phyloP scores from a whole-genome alignment of 805 yeast genomes.

The Lipomyces sp. region DNA sequence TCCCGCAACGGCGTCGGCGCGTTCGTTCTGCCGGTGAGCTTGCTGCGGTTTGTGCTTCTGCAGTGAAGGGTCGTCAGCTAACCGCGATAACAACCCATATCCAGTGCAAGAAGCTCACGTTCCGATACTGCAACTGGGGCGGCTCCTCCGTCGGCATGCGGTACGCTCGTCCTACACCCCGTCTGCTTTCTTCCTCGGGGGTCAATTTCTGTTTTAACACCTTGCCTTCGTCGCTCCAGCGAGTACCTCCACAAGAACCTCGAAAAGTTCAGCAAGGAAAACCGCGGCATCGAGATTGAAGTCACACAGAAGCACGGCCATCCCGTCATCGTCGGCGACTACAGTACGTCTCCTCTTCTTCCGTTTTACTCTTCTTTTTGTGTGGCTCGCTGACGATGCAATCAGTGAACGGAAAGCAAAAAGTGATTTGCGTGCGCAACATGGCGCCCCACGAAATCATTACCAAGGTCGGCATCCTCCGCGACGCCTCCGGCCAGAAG shows the following conservation, averaged over 20 bases:
- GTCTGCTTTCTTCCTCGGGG: background rate
- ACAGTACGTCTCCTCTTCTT: constrained; percentile 33
- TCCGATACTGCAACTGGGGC: constrained; percentile 92
- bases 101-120: constrained; percentile 63
- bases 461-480: constrained; percentile 59
- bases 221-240: constrained; percentile 35
- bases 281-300: constrained; percentile 70
- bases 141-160: constrained; percentile 85
- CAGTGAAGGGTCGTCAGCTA: no score
- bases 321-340: constrained; percentile 66
- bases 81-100: background rate
- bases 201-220: no score
- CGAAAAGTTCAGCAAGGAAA: constrained; percentile 52
- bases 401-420: constrained; percentile 43
- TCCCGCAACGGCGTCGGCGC: constrained; percentile 78
- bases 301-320: constrained; percentile 63
- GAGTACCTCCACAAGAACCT: constrained; percentile 58
- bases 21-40: constrained; percentile 54
- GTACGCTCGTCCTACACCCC: constrained; percentile 11
- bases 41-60: no score
- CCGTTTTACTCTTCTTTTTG: background rate
- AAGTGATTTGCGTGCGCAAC: constrained; percentile 75
- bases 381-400: background rate
- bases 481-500: constrained; percentile 65
- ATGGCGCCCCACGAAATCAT: constrained; percentile 58